These are phyloP conservation scores for Teunomyces kruisii DNA, from an alignment of 805 yeast genomes.

Conservation along the genomic window DNA sequence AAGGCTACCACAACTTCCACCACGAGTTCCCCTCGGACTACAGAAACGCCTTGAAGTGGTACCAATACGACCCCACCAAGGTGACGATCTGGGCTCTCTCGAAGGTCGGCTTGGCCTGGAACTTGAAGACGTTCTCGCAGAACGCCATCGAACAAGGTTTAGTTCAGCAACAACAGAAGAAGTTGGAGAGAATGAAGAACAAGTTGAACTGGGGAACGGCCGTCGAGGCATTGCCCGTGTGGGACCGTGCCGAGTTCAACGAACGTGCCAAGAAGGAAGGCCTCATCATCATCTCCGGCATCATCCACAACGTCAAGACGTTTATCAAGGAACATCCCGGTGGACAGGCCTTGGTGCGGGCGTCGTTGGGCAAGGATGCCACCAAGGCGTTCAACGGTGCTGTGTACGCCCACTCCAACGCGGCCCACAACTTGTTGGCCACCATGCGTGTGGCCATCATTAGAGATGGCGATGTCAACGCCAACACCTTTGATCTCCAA, in stretches of 20 bases:
- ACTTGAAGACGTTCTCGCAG: conserved; percentile 73
- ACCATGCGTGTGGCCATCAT: conserved; percentile 81
- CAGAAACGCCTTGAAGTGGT: conserved; percentile 86
- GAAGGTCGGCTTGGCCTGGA: conserved; percentile 66
- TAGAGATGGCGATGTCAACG: conserved; percentile 60
- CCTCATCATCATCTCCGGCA: conserved; percentile 70
- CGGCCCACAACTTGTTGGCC: conserved; percentile 80
- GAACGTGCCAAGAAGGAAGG: conserved; percentile 54
- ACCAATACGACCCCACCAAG: conserved; percentile 85
- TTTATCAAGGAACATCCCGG: conserved; percentile 82
- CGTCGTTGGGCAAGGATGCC: conserved; percentile 79
- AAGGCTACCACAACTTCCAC: conserved; percentile 88
- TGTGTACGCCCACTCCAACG: conserved; percentile 81
- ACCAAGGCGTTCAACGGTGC: conserved; percentile 84
- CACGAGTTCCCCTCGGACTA: conserved; percentile 89
- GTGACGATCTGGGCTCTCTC: conserved; percentile 56
- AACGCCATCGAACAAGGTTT: conserved; percentile 82
- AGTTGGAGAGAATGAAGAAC: conserved; percentile 60
- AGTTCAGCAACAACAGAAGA: conserved; percentile 81
- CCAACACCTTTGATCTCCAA: conserved; percentile 54
- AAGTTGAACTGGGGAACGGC: conserved; percentile 76
- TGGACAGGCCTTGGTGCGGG: conserved; percentile 69
- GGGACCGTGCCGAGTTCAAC: conserved; percentile 65
- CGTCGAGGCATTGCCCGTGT: conserved; percentile 64
- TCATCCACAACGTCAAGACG: conserved; percentile 70